Evolutionary conservation across 345 rosid genomes (phyloP).

Genomic region (Kandelia obovata): DNA sequence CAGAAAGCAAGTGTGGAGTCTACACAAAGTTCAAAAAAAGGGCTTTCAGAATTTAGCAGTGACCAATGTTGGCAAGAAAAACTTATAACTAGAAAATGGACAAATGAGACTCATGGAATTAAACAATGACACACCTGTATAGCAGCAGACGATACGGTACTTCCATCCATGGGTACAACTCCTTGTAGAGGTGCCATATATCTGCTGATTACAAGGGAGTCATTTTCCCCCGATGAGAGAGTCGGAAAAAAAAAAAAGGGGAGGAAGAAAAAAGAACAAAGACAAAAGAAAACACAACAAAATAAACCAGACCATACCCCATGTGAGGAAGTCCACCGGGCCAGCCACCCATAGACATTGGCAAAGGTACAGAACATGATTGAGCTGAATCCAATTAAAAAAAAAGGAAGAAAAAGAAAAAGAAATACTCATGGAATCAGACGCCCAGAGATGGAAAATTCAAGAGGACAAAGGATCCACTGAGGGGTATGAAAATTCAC

Average conservation of each 20-base stretch:
- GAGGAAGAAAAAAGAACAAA: neutral
- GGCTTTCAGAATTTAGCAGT: neutral
- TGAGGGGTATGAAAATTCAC: neutral
- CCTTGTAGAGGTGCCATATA: slow-evolving; percentile 90
- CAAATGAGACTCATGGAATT: neutral
- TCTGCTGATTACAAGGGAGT: slow-evolving; percentile 41
- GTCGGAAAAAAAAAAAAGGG: neutral
- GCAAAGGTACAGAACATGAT: slow-evolving; percentile 54
- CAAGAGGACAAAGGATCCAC: slow-evolving; percentile 2
- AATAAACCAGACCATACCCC: slow-evolving; percentile 52
- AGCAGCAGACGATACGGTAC: slow-evolving; percentile 61
- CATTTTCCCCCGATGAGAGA: slow-evolving; percentile 15
- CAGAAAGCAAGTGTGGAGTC: slow-evolving; percentile 71
- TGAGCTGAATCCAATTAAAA: slow-evolving; percentile 50
- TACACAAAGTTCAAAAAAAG: slow-evolving; percentile 9
- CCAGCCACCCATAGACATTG: slow-evolving; percentile 83
- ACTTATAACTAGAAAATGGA: neutral
- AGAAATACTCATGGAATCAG: neutral
- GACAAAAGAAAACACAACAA: slow-evolving; percentile 1
- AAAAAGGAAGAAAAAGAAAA: neutral
- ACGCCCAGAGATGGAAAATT: neutral
- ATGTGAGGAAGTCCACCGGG: slow-evolving; percentile 91
- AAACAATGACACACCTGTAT: slow-evolving; percentile 50
- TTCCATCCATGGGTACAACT: slow-evolving; percentile 80
- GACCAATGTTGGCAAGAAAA: neutral